Evolutionary conservation across 1,284 basidiomycete species (phyloP).

Genomic region (Phellinidium pouzarii): DNA sequence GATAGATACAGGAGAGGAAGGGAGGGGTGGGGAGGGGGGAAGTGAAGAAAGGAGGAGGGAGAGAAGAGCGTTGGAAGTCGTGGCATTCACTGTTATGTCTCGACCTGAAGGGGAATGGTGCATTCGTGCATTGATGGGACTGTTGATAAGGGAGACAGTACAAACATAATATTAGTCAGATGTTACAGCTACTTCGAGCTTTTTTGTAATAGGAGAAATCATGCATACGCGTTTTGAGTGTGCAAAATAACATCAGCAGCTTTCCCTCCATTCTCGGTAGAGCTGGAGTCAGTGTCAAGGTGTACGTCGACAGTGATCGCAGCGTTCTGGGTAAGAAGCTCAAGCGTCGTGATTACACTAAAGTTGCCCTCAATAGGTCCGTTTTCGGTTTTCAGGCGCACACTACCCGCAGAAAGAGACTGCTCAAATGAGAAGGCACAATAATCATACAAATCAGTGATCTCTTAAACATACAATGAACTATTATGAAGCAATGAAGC

Average conservation of each 20-base stretch:
- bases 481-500: background rate
- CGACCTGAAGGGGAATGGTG: background rate
- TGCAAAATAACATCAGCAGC: background rate
- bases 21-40: background rate
- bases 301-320: slow-evolving; percentile 20
- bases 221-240: background rate
- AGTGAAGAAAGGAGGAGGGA: no score
- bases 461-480: no score
- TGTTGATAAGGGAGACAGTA: no score
- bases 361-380: slow-evolving; percentile 21
- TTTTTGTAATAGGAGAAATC: no score
- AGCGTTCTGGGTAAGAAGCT: slow-evolving; percentile 20
- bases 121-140: background rate
- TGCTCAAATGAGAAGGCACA: slow-evolving; percentile 8
- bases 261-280: background rate
- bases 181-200: no score
- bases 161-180: no score
- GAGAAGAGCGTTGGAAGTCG: background rate
- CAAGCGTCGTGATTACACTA: slow-evolving; percentile 16
- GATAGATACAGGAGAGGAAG: background rate
- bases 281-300: slow-evolving; percentile 12
- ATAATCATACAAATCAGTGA: background rate
- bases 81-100: background rate
- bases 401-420: slow-evolving; percentile 15
- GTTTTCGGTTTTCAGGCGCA: slow-evolving; percentile 19